phyloP scores from a whole-genome alignment of 306 rosid genomes.

The Ziziphus jujuba region DNA sequence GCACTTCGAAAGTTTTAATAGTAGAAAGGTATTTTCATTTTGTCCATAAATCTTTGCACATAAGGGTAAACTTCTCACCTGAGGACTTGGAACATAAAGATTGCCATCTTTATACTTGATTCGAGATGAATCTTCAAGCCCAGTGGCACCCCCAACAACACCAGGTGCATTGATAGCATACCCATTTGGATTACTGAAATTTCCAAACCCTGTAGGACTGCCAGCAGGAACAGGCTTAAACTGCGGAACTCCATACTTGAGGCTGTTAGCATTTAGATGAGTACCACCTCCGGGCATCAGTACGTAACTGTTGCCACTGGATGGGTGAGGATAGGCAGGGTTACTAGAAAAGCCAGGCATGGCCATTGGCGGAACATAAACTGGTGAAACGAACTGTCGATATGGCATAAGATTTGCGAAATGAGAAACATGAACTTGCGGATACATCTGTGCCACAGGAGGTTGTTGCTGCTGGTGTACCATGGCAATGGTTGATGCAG shows the following conservation, averaged over 20 bases:
- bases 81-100: slow-evolving; percentile 89
- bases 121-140: slow-evolving; percentile 86
- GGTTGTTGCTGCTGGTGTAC: slow-evolving; percentile 74
- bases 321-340: slow-evolving; percentile 87
- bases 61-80: slow-evolving; percentile 43
- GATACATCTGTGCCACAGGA: slow-evolving; percentile 90
- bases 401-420: slow-evolving; percentile 86
- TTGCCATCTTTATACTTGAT: slow-evolving; percentile 88
- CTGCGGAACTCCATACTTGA: slow-evolving; percentile 92
- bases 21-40: background rate
- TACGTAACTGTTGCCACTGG: slow-evolving; percentile 81
- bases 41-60: background rate
- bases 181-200: slow-evolving; percentile 72
- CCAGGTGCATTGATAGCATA: slow-evolving; percentile 86
- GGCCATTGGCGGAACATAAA: slow-evolving; percentile 97
- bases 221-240: slow-evolving; percentile 90
- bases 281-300: slow-evolving; percentile 95
- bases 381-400: slow-evolving; percentile 86
- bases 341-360: slow-evolving; percentile 88
- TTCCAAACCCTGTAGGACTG: slow-evolving; percentile 83
- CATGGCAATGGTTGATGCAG: slow-evolving; percentile 73
- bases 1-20: background rate
- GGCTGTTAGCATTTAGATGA: slow-evolving; percentile 77
- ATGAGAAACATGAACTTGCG: slow-evolving; percentile 92
- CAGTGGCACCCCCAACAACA: slow-evolving; percentile 78